phyloP scores from a whole-genome alignment of 805 yeast genomes.

The Candida xiaguanensis region DNA sequence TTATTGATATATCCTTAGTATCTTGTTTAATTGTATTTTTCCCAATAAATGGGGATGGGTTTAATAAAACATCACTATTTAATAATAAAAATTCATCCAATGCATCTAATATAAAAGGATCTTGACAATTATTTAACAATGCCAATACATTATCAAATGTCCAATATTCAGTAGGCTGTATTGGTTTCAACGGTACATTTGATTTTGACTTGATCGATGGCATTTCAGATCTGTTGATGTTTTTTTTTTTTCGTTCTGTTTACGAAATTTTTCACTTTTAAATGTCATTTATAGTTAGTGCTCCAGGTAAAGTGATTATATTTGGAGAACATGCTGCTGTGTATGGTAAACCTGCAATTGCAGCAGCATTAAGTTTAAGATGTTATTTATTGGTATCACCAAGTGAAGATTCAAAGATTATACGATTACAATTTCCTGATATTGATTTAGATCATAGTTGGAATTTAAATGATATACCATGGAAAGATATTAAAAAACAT shows the following conservation, averaged over 20 bases:
- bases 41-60: conserved; percentile 27
- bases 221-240: background rate
- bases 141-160: conserved; percentile 37
- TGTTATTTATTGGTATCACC: conserved; percentile 71
- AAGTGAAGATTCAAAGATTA: conserved; percentile 34
- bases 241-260: background rate
- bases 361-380: conserved; percentile 86
- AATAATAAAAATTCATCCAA: conserved; percentile 37
- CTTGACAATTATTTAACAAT: conserved; percentile 26
- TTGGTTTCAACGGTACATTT: conserved; percentile 21
- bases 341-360: conserved; percentile 89
- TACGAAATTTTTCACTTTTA: conserved; percentile 1
- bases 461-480: conserved; percentile 60
- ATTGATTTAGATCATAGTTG: conserved; percentile 64
- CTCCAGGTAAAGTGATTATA: conserved; percentile 94
- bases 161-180: conserved; percentile 36
- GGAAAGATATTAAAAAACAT: conserved; percentile 34
- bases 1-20: conserved; percentile 32
- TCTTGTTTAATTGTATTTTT: conserved; percentile 4
- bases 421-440: conserved; percentile 78
- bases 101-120: conserved; percentile 30
- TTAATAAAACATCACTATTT: conserved; percentile 25
- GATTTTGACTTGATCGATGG: conserved; percentile 3
- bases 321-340: conserved; percentile 98
- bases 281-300: conserved; percentile 70